Conservation (phyloP, 2,329 filamentous ascomycete species). For the Fusarium nematophilum region DNA sequence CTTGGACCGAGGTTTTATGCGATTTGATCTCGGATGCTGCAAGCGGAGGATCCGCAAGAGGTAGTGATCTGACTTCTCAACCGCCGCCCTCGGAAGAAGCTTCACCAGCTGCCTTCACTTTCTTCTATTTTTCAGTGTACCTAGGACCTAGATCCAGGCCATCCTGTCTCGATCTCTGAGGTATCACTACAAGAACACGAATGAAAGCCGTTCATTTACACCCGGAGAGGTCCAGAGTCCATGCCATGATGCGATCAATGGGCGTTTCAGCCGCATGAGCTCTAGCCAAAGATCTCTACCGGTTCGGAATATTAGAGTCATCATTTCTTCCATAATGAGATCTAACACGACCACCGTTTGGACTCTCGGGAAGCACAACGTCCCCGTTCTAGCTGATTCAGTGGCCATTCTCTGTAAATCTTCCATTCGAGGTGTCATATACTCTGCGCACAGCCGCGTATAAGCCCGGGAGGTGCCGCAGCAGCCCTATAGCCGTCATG, state of each 20-base stretch:
- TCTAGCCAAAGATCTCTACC: too few relatives aligned
- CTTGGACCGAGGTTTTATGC: conserved; percentile 29
- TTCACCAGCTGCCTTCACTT: conserved; percentile 10
- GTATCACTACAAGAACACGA: too few relatives aligned
- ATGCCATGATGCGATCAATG: conserved; percentile 17
- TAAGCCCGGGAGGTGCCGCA: not conserved
- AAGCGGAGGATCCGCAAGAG: not conserved
- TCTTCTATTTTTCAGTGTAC: too few relatives aligned
- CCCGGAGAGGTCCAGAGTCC: not conserved
- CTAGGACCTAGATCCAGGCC: not conserved
- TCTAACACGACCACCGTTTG: not conserved
- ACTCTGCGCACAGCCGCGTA: conserved; percentile 2
- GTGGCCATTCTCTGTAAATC: conserved; percentile 10
- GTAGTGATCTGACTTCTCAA: conserved; percentile 5
- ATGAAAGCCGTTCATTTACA: too few relatives aligned
- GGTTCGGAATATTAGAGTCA: conserved; percentile 4
- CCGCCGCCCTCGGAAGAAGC: conserved; percentile 18
- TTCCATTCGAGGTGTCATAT: conserved; percentile 34
- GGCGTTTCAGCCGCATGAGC: too few relatives aligned
- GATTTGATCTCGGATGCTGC: not conserved
- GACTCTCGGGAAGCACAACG: conserved; percentile 8
- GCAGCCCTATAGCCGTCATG: conserved; percentile 5
- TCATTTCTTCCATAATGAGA: conserved; percentile 9
- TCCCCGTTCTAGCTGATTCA: conserved; percentile 19
- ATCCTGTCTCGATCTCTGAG: too few relatives aligned